Conservation (phyloP, 768 basidiomycete genomes). For the Butyriboletus loyo region DNA sequence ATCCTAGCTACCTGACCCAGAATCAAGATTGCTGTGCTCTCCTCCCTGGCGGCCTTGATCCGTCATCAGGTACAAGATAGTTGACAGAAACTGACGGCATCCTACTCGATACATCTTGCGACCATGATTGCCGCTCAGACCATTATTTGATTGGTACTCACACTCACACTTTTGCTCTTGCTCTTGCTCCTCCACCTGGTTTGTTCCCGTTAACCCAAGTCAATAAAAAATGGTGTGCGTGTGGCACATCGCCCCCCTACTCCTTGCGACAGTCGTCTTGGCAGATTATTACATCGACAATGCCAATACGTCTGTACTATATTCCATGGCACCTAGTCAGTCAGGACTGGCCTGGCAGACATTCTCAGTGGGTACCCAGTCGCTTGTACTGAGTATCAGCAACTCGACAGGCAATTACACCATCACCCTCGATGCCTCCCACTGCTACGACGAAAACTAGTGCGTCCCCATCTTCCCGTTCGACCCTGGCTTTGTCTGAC, state of each 20-base stretch:
- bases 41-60: not conserved
- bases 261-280: slow-evolving; percentile 13
- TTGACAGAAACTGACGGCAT: not conserved
- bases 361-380: not conserved
- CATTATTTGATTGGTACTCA: not conserved
- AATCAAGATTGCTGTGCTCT: slow-evolving; percentile 4
- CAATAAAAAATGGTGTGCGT: slow-evolving; percentile 3
- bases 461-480: slow-evolving; percentile 4
- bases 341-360: slow-evolving; percentile 12
- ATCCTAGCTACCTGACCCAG: not conserved
- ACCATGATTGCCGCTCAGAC: not conserved
- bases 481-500: not conserved
- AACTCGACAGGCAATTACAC: slow-evolving; percentile 20
- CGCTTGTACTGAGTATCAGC: slow-evolving; percentile 2
- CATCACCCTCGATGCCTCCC: slow-evolving; percentile 14
- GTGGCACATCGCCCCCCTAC: slow-evolving; percentile 2
- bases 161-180: not conserved
- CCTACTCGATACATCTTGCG: no score
- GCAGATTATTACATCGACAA: slow-evolving; percentile 27
- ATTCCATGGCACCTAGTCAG: slow-evolving; percentile 15
- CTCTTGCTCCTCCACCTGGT: not conserved
- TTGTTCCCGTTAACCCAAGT: not conserved
- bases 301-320: slow-evolving; percentile 17
- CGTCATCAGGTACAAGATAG: not conserved
- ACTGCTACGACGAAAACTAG: slow-evolving; percentile 27